phyloP scores from a whole-genome alignment of 345 rosid genomes.

The Rhodamnia argentea region DNA sequence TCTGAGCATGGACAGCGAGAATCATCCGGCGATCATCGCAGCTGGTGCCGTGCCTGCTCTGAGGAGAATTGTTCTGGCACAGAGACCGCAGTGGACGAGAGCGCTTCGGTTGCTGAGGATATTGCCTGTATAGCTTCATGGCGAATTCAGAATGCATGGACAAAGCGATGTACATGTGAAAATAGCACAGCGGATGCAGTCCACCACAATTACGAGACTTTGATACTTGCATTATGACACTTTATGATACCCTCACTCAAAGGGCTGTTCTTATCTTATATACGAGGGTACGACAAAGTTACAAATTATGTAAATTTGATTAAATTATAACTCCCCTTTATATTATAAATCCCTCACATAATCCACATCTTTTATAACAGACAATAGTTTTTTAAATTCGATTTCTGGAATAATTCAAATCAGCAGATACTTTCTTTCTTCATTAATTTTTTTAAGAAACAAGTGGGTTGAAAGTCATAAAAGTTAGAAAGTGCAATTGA shows the following conservation, averaged over 20 bases:
- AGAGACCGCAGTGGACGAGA: conserved; percentile 60
- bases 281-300: neutral
- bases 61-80: conserved; percentile 56
- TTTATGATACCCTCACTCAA: neutral
- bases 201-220: neutral
- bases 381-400: neutral
- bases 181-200: neutral
- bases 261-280: neutral
- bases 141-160: neutral
- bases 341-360: neutral
- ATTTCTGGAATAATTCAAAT: neutral
- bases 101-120: conserved; percentile 67
- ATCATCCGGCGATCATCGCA: conserved; percentile 56
- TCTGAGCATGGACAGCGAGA: conserved; percentile 78
- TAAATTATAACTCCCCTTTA: neutral
- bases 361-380: neutral
- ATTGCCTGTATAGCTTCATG: conserved; percentile 34
- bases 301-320: no score
- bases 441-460: no score
- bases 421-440: neutral
- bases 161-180: neutral
- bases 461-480: no score
- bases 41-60: conserved; percentile 70
- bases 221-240: neutral
- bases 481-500: no score